These are phyloP conservation scores for Lasiosphaeris hirsuta DNA, from an alignment of 495 filamentous ascomycete genomes.

Conservation along the genomic window DNA sequence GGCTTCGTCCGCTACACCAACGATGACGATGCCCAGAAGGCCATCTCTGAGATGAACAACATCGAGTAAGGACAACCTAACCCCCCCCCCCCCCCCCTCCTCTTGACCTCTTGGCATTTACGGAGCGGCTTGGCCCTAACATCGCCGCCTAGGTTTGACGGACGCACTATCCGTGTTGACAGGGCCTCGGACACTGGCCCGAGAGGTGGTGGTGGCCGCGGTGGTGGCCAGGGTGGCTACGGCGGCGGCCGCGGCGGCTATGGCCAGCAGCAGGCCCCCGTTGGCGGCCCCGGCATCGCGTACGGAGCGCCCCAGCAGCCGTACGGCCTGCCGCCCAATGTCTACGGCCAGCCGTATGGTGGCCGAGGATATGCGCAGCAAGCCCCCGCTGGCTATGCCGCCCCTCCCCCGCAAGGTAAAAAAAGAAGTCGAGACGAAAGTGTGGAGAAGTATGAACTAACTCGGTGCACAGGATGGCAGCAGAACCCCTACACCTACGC, in stretches of 20 bases:
- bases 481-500: constrained; percentile 36
- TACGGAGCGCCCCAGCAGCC: constrained; percentile 38
- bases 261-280: constrained; percentile 19
- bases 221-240: constrained; percentile 29
- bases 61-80: constrained; percentile 64
- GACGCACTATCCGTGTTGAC: constrained; percentile 92
- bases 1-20: constrained; percentile 88
- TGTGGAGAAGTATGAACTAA: constrained; percentile 12
- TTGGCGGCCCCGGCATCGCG: constrained; percentile 28
- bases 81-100: neutral
- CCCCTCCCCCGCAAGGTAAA: constrained; percentile 43
- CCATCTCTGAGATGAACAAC: constrained; percentile 86
- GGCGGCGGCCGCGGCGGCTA: constrained; percentile 38
- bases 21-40: constrained; percentile 78
- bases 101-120: constrained; percentile 3
- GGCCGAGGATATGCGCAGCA: constrained; percentile 28
- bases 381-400: constrained; percentile 27
- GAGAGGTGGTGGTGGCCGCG: constrained; percentile 52
- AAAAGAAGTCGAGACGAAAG: constrained; percentile 1
- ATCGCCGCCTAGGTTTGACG: constrained; percentile 72
- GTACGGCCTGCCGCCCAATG: constrained; percentile 27
- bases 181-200: constrained; percentile 81
- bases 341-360: constrained; percentile 28
- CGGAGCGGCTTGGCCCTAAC: constrained; percentile 14
- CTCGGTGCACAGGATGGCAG: constrained; percentile 23